These are phyloP conservation scores for Paxillus involutus DNA, from an alignment of 768 basidiomycete genomes.

Conservation along the genomic window DNA sequence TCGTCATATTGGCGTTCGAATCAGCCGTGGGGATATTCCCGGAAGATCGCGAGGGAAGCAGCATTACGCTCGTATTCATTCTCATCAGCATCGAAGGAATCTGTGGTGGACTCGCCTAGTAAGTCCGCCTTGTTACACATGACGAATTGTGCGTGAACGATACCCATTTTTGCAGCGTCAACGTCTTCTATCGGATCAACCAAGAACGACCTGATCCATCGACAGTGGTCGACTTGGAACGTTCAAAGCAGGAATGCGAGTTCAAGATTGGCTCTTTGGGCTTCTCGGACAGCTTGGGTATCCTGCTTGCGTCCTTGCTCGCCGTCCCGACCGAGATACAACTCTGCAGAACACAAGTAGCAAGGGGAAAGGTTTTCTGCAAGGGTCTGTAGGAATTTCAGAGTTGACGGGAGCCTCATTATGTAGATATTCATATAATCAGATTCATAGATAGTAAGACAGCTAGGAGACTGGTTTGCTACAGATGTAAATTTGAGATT, in stretches of 20 bases:
- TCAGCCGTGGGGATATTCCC: slow-evolving; percentile 68
- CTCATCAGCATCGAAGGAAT: slow-evolving; percentile 88
- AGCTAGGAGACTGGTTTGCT: not conserved
- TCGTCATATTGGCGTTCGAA: slow-evolving; percentile 62
- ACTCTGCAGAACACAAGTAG: slow-evolving; percentile 73
- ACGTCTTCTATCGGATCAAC: slow-evolving; percentile 82
- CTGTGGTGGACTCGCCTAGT: slow-evolving; percentile 93
- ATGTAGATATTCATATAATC: not conserved
- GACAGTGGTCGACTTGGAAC: slow-evolving; percentile 50
- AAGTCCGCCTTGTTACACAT: slow-evolving; percentile 28
- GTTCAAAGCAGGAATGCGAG: slow-evolving; percentile 74
- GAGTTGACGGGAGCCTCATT: not conserved
- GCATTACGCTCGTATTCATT: slow-evolving; percentile 64
- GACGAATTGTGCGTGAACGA: not conserved
- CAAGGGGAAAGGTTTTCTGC: slow-evolving; percentile 71
- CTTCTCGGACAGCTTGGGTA: slow-evolving; percentile 79
- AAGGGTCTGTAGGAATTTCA: slow-evolving; percentile 45
- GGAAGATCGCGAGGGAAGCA: slow-evolving; percentile 40
- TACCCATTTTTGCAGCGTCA: slow-evolving; percentile 55
- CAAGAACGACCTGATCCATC: slow-evolving; percentile 59
- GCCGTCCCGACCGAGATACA: slow-evolving; percentile 57
- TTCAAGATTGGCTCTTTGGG: slow-evolving; percentile 92
- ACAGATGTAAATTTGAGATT: not conserved
- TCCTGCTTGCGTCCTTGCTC: slow-evolving; percentile 41
- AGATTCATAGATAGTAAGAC: too few species aligned